Evolutionary conservation across 2,329 filamentous ascomycete species (phyloP).

Genomic region (Colletotrichum sp.): DNA sequence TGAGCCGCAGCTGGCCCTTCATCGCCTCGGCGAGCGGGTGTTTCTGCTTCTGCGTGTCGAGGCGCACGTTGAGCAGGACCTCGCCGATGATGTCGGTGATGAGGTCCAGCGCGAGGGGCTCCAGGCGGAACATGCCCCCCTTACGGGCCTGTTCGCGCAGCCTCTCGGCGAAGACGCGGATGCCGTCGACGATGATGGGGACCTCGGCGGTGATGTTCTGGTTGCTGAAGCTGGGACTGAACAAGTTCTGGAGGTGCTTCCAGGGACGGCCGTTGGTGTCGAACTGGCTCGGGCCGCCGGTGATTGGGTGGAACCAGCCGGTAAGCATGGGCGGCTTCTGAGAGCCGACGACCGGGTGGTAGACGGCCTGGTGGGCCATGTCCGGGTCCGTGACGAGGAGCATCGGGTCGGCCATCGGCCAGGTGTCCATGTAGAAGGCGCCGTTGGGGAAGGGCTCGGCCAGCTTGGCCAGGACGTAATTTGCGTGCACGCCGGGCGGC

Average conservation of each 20-base stretch:
- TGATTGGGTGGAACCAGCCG: conserved; percentile 35
- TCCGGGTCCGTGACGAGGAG: conserved; percentile 31
- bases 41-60: conserved; percentile 32
- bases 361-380: conserved; percentile 32
- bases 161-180: conserved; percentile 29
- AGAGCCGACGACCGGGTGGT: conserved; percentile 28
- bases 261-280: conserved; percentile 34
- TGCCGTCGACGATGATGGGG: conserved; percentile 30
- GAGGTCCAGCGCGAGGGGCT: conserved; percentile 29
- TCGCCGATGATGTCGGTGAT: conserved; percentile 37
- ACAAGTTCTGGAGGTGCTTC: conserved; percentile 31
- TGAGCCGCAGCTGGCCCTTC: conserved; percentile 21
- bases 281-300: conserved; percentile 33
- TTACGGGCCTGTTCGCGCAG: conserved; percentile 25
- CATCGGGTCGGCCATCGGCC: conserved; percentile 29
- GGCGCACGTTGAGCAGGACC: conserved; percentile 32
- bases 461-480: not conserved
- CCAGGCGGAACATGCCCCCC: conserved; percentile 25
- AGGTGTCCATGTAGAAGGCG: conserved; percentile 34
- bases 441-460: conserved; percentile 25
- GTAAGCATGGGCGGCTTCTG: conserved; percentile 30
- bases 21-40: conserved; percentile 34
- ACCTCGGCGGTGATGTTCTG: conserved; percentile 33
- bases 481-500: conserved; percentile 7
- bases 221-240: conserved; percentile 35